These are phyloP conservation scores for Tetrapisispora fleetii DNA, from an alignment of 805 yeast species.

Conservation along the genomic window DNA sequence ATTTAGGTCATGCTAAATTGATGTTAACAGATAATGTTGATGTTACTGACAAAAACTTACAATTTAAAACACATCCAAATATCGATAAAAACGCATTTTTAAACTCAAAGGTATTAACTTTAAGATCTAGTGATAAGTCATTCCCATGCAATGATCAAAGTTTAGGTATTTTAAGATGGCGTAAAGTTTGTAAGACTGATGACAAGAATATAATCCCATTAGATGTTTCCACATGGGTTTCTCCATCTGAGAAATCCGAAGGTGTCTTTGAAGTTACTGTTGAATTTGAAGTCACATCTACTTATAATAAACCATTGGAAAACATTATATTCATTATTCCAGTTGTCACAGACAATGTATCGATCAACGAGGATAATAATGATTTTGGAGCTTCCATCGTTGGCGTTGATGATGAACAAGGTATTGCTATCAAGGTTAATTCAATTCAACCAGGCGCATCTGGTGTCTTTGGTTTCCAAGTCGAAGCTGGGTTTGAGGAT, in stretches of 20 bases:
- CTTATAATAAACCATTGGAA: conserved; percentile 37
- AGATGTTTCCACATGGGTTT: conserved; percentile 76
- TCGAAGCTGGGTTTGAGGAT: conserved; percentile 71
- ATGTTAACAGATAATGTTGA: conserved; percentile 42
- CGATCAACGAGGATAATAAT: conserved; percentile 38
- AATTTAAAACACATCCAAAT: conserved; percentile 92
- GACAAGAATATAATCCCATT: conserved; percentile 52
- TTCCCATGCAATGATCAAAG: conserved; percentile 90
- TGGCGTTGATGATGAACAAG: conserved; percentile 51
- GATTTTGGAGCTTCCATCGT: conserved; percentile 46
- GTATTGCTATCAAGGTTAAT: conserved; percentile 56
- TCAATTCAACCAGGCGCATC: conserved; percentile 42
- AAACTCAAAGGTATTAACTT: conserved; percentile 46
- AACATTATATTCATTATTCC: conserved; percentile 53
- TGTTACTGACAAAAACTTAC: conserved; percentile 38
- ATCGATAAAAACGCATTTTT: conserved; percentile 72
- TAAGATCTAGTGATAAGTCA: conserved; percentile 67
- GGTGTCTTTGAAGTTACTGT: conserved; percentile 65
- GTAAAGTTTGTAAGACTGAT: conserved; percentile 55
- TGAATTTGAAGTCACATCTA: conserved; percentile 68
- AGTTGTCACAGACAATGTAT: conserved; percentile 45
- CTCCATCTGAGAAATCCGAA: conserved; percentile 43
- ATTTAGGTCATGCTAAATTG: conserved; percentile 56
- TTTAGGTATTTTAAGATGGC: conserved; percentile 90
- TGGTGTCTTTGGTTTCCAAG: conserved; percentile 72